Evolutionary conservation across 805 yeast genomes (phyloP), one percentile per base, ranked within the genome.

Genomic region (Komagataella mondaviorum): DNA sequence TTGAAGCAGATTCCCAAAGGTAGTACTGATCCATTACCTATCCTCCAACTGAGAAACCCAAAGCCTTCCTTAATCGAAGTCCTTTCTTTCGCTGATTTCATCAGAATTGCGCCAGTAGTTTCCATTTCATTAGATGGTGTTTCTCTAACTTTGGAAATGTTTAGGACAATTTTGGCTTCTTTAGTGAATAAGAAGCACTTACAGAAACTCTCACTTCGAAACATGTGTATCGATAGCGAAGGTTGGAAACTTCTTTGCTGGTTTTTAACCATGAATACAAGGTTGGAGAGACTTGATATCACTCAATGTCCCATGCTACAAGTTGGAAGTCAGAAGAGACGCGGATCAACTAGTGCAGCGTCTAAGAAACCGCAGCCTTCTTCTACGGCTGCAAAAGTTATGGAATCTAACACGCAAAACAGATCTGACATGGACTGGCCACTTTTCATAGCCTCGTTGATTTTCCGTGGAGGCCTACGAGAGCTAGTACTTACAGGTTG

Each of bases 51-150:
- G 53, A 70, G 86, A 59, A 90, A 90, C 60, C 95, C 96, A n/a
- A 73, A 80, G 50, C 98, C 98, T 1, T 86, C 96, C 0, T 69
- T 88, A 70, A 82, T 91, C 56, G 98, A 90, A 67, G 76, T 90
- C 22, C 77, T 87, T 54, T 82, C 96, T 3, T 88, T 91, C 64
- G 80, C 95, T 10, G 98, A 90, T 65, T 91, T 90, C 59, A 71
- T 89, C 46, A 70, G 96, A 45, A 82, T 89, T 52, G 93, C 91
- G 0, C 96, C 96, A 0, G 77, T 90, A 36, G 76, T 81, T 48
- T 79, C 83, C 54, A 67, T 91, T 3, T 74, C 85, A 0, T 73
- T 91, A 52, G 97, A 90, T 66, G 91, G 93, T 45, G 89, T 86
- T 17, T 67, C 77, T 5, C 66, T 91, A 51, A 76, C 90, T 1